Evolutionary conservation across 805 yeast genomes (phyloP).

Genomic region (Candida taoyuanica): DNA sequence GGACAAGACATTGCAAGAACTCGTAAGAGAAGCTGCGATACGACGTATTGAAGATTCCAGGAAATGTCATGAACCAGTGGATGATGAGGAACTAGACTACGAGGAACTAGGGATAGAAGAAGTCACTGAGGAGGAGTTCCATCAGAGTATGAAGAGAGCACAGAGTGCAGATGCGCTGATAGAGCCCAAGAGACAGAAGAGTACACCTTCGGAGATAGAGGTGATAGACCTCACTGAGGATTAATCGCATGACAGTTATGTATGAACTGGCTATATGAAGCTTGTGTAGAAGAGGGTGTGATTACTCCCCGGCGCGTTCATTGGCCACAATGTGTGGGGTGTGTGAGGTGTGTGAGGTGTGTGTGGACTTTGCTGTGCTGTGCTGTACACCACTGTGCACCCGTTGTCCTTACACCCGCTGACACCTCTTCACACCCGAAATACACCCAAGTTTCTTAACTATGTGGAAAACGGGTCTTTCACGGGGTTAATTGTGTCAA

Average conservation of each 20-base stretch:
- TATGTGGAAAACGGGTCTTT: no score
- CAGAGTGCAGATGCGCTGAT: no score
- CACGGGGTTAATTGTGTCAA: no score
- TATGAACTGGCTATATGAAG: not conserved
- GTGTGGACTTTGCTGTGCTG: not conserved
- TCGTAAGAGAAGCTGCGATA: slow-evolving; percentile 59
- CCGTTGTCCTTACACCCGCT: slow-evolving; percentile 8
- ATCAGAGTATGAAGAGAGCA: not conserved
- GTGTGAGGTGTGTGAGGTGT: not conserved
- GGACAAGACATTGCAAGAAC: slow-evolving; percentile 33
- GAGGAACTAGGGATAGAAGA: slow-evolving; percentile 38
- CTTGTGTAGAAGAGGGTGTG: not conserved
- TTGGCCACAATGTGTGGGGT: not conserved
- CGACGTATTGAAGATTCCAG: slow-evolving; percentile 49
- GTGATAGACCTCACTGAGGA: slow-evolving; percentile 11
- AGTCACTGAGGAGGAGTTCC: slow-evolving; percentile 4
- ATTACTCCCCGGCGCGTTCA: not conserved
- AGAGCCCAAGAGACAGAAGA: no score
- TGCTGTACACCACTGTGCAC: not conserved
- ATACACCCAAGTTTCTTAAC: slow-evolving; percentile 15
- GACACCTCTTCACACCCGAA: slow-evolving; percentile 11
- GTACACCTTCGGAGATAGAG: slow-evolving; percentile 1
- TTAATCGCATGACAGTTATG: not conserved
- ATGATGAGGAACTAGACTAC: slow-evolving; percentile 36
- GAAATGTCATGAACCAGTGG: slow-evolving; percentile 36